Base-by-base conservation (phyloP, 805 yeast species). In the Wickerhamiella brachini region DNA sequence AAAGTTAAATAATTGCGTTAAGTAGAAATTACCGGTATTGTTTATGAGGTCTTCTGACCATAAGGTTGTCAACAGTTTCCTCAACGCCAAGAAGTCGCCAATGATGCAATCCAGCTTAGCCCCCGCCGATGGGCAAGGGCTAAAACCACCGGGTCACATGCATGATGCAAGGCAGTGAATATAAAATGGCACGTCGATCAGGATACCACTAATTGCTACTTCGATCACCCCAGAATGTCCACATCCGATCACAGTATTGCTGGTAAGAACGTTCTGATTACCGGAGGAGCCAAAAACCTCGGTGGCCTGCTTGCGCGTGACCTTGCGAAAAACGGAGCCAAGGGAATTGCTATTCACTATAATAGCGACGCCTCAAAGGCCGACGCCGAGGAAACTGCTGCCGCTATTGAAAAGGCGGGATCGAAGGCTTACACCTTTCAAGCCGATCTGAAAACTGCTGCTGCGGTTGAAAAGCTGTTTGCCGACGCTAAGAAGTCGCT, bases 201-300 rank as follows among this genome's bases (percentile, higher is more conserved):
- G 12, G 15, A 29, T 29, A 9, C 12, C 34, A 29, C 15, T 12
- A 29, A 9, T n/a, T n/a, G n/a, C n/a, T n/a, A n/a, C n/a, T n/a
- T n/a, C n/a, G n/a, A n/a, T n/a, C n/a, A n/a, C n/a, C n/a, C 15
- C 3, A 29, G 12, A 29, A 29, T 41, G 26, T 15, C 34, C 15
- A 3, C 34, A 29, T 5, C 34, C 3, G 34, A 29, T n/a, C 24
- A 48, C 29, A 44, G 47, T 10, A 34, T 61, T 31, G 38, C 49
- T 15, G 81, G 78, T 49, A 75, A 79, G 62, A 69, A 72, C 48
- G 79, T 76, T 9, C 48, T 79, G 37, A 72, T 79, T 61, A 72
- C 83, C 21, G 84, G 84, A 47, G 83, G 82, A 38, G 75, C 73
- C 57, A 79, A 79, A 69, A 79, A 79, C 62, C 69, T 80, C 50